Evolutionary conservation across 768 basidiomycete species (phyloP).

Genomic region (Auriscalpium microsporum): DNA sequence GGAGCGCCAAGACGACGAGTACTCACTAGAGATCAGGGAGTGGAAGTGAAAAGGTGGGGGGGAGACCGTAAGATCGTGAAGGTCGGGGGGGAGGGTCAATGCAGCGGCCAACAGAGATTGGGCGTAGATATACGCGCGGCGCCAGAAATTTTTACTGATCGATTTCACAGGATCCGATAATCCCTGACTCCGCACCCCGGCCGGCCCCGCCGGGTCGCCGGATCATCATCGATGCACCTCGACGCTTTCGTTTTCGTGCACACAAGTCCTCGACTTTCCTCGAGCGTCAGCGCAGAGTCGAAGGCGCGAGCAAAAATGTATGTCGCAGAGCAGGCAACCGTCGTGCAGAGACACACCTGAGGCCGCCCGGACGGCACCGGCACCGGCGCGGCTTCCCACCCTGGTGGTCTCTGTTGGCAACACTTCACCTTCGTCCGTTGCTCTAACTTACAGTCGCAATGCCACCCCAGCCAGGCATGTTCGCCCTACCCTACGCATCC

Average conservation of each 20-base stretch:
- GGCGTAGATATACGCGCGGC: background rate
- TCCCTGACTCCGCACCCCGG: background rate
- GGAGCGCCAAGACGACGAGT: background rate
- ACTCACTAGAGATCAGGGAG: background rate
- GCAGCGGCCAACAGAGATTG: background rate
- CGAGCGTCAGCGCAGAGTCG: no score
- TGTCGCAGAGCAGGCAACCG: no score
- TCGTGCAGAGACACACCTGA: no score
- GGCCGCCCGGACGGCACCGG: no score
- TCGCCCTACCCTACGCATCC: conserved; percentile 49
- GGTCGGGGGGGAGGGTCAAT: background rate
- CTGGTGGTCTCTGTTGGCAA: no score
- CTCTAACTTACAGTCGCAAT: conserved; percentile 25
- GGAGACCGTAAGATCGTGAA: background rate
- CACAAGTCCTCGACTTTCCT: no score
- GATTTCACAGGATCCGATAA: background rate
- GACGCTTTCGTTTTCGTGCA: no score
- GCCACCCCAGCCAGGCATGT: conserved; percentile 67
- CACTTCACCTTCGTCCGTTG: background rate
- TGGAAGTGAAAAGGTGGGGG: background rate
- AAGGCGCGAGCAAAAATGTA: no score
- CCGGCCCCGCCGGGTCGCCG: background rate
- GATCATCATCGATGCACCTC: background rate
- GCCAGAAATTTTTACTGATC: background rate
- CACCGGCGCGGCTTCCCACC: no score